Evolutionary conservation across 31 red algal genomes (phyloP), one percentile per base, ranked within the genome.

Genomic region (Odonthalia washingtoniensis): DNA sequence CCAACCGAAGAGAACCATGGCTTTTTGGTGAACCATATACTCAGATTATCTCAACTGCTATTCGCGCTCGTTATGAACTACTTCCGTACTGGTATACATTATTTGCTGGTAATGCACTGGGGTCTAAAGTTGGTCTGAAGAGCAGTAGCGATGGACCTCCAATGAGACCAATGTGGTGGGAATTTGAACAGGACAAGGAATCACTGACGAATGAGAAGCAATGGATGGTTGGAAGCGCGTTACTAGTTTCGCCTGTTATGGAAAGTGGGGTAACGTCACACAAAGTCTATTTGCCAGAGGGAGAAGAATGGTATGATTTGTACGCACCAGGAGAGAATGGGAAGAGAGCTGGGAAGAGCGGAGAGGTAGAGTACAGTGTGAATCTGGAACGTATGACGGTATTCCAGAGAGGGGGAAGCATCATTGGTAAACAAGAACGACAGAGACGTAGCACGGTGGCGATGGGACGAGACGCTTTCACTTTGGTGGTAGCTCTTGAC

Each of bases 1-100:
- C 97, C 24, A 90, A 94, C 41, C 97, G 94, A 24, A 72, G 97
- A 36, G 97, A 99, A 78, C 97, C 97, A 39, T 99, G 97, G 97
- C 52, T 94, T 1, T 94, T 95, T 65, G 91, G 90, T 24, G 83
- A 90, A 17, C 80, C 88, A 31, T 92, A 89, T 70, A 96, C 84
- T 32, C 49, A 46, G n/a, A 17, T 66, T 3, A 96, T 99, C 64
- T 53, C 94, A 43, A 78, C 30, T 4, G 94, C 94, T 14, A 92
- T 99, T 14, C 72, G 78, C 30, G 87, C 90, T 33, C 91, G 97
- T 37, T 99, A 99, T 72, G 80, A 86, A 53, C 87, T 89, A n/a
- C 42, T 99, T 69, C 97, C 97, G 17, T 93, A 94, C 66, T 99
- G 97, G 97, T 96, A 96, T 43, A 93, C 91, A 38, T 39, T 99